Base-by-base conservation (phyloP, 2,329 filamentous ascomycete genomes). In the Dryadomyces sulphureus region DNA sequence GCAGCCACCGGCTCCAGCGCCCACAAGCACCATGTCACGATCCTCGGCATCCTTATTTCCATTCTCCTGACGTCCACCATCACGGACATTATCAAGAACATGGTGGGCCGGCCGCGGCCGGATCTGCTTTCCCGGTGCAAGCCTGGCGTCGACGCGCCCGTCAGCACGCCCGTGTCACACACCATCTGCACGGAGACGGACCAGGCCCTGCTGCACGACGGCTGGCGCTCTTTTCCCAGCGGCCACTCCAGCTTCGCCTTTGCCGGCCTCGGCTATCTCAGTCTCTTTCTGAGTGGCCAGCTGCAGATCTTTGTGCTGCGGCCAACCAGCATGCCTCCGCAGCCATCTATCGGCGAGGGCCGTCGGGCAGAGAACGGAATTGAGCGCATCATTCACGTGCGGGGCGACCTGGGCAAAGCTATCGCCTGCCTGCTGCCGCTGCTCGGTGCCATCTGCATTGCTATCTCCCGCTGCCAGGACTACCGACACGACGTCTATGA, bases 51-150 rank as follows among this genome's bases (percentile, higher is more conserved):
- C 49, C 67, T 80, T 43, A 86, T 90, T 56, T 76, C 80, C 52
- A 63, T 96, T 22, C 70, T 87, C 54, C 70, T 94, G 43, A 82
- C 86, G 0, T 75, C 78, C 6, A 83, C 95, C 60, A 68, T 96
- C 38, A 96, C 92, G 39, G 89, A 96, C 59, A 67, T 90, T 24
- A 72, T 96, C 58, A 98, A 98, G 64, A 94, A 94, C 59, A 75
- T 83, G 9, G 84, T 90, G 22, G 86, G 86, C 8, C 68, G 86
- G 11, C 86, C 54, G 1, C 64, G 72, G 6, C 72, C 72, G 0
- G 72, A 75, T 48, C 60, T 75, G 3, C 57, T 75, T 21, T 79
- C 82, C n/a, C 79, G 92, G 34, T 98, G 92, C 64, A 80, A 84
- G 52, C 89, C 92, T 1, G 65, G 56, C 0, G 27, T 57, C 0